These are phyloP conservation scores for Ceratobasidium sp. DNA, from an alignment of 1,284 basidiomycete species.

Conservation along the genomic window DNA sequence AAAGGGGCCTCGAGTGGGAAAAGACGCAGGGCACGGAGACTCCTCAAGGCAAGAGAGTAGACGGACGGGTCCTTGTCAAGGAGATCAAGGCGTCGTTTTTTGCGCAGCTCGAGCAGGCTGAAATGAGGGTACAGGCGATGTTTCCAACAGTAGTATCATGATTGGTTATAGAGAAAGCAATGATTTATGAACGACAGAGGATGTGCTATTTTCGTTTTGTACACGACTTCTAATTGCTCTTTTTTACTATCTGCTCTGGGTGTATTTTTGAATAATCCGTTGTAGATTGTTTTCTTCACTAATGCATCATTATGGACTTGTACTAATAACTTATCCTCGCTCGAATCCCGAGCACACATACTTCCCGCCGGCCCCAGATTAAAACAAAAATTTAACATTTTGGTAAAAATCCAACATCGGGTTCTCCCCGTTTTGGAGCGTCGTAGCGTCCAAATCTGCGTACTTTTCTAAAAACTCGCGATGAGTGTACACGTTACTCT, in stretches of 20 bases:
- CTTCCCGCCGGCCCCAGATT: slow-evolving; percentile 54
- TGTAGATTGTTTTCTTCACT: slow-evolving; percentile 32
- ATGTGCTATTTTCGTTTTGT: slow-evolving; percentile 11
- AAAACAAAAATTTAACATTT: slow-evolving; percentile 91
- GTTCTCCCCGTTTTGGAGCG: slow-evolving; percentile 83
- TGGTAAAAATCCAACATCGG: slow-evolving; percentile 89
- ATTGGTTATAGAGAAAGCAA: slow-evolving; percentile 1
- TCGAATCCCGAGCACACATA: neutral
- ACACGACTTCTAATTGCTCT: slow-evolving; percentile 12
- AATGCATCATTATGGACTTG: slow-evolving; percentile 23
- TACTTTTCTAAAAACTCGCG: slow-evolving; percentile 88
- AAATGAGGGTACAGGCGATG: slow-evolving; percentile 79
- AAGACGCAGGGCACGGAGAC: slow-evolving; percentile 54
- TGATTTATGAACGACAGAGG: neutral
- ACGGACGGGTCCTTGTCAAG: slow-evolving; percentile 77
- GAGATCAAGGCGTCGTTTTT: slow-evolving; percentile 82
- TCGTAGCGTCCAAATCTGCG: slow-evolving; percentile 77
- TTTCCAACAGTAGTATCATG: slow-evolving; percentile 7
- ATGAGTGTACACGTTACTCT: slow-evolving; percentile 86
- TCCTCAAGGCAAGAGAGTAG: slow-evolving; percentile 61
- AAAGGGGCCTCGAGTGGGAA: slow-evolving; percentile 69
- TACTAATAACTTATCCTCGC: neutral
- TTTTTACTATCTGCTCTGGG: neutral
- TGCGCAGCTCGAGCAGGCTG: slow-evolving; percentile 75
- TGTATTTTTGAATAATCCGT: slow-evolving; percentile 31